phyloP scores from a whole-genome alignment of 164 flowering plant species.

The Cinnamomum micranthum region DNA sequence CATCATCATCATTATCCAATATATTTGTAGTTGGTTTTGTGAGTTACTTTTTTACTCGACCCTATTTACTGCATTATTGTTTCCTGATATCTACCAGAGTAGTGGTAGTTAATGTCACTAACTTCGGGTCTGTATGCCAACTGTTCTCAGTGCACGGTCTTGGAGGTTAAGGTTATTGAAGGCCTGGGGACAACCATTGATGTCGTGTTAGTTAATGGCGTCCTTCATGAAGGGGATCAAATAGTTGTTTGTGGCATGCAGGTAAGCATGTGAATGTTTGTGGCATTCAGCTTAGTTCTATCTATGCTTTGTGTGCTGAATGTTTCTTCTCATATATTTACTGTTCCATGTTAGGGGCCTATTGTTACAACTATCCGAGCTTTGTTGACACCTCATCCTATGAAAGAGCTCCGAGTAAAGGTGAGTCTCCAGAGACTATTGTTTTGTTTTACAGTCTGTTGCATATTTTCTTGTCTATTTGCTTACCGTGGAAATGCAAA shows the following conservation, averaged over 20 bases:
- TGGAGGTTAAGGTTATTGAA: constrained; percentile 97
- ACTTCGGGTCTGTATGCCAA: neutral
- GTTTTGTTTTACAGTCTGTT: neutral
- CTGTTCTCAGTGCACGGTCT: constrained; percentile 77
- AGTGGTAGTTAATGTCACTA: no score
- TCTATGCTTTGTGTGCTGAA: neutral
- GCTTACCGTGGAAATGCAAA: neutral
- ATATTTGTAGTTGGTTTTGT: neutral
- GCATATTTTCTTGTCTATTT: neutral
- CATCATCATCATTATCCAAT: neutral
- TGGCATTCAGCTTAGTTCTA: constrained; percentile 53
- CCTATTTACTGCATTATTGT: no score
- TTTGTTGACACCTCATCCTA: constrained; percentile 92
- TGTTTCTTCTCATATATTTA: neutral
- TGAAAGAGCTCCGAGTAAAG: constrained; percentile 98
- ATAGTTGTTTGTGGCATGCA: constrained; percentile 98
- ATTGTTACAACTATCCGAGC: constrained; percentile 89
- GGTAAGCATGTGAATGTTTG: constrained; percentile 65
- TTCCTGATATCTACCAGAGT: no score
- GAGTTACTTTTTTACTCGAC: no score
- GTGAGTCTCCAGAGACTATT: constrained; percentile 23
- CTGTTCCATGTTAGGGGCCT: constrained; percentile 58
- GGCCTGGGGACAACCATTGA: constrained; percentile 98
- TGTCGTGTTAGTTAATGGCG: constrained; percentile 94
- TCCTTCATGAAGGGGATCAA: constrained; percentile 97